Evolutionary conservation across 768 basidiomycete genomes (phyloP), one percentile per base, ranked within the genome.

Genomic region (Cystofilobasidium bisporidii): DNA sequence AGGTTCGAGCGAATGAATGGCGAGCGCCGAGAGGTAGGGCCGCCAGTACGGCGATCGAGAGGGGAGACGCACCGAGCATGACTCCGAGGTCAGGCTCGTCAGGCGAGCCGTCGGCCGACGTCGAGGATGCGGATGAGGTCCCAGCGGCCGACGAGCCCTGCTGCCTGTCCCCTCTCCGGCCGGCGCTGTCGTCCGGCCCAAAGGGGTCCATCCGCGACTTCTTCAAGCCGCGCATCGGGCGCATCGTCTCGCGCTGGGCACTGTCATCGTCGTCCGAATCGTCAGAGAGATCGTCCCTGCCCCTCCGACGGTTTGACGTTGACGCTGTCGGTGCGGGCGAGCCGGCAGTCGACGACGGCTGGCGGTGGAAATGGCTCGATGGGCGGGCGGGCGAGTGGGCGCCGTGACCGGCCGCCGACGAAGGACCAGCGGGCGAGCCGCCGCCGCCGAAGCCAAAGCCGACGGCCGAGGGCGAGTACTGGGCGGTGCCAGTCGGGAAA

Each of bases 41-140:
- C n/a, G n/a, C n/a, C n/a, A n/a, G n/a, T n/a, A n/a, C n/a, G n/a
- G n/a, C n/a, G n/a, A n/a, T n/a, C 36, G 32, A 43, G n/a, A 2
- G 2, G 1, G 18, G 0, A 30, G 6, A 57, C 67, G 40, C 17
- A 68, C 67, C 67, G 11, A 68, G 61, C 26, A 68, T 32, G 33
- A 68, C 67, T n/a, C 67, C 67, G 22, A 68, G 26, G 10, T 68
- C 67, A 1, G 61, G 59, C 24, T 61, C 67, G 17, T 68, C 61
- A 0, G 36, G 36, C n/a, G 32, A 11, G 22, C n/a, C 32, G 3
- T 36, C n/a, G 22, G 26, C 53, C n/a, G 15, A 1, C 9, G 30
- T 22, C 33, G 58, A 63, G 45, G 18, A 26, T 14, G 10, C 28
- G 5, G 6, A n/a, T n/a, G n/a, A n/a, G 17, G 43, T 6, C 1